Base-by-base conservation (phyloP, 2,329 filamentous ascomycete genomes). In the Sporothrix variecibatus region DNA sequence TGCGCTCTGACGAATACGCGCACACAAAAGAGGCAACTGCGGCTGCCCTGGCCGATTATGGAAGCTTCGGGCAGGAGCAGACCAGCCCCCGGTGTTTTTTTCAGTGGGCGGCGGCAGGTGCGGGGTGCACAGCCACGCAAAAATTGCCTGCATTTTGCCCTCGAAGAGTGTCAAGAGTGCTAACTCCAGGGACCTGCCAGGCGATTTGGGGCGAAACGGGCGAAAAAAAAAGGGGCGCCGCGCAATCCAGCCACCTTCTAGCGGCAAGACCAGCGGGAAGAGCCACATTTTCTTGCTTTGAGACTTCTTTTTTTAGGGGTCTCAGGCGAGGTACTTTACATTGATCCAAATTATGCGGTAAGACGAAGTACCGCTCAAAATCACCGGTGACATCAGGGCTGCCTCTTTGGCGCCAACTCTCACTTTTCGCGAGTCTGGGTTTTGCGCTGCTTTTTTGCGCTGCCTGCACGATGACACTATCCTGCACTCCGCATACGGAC, bases 51-150 rank as follows among this genome's bases (percentile, higher is more conserved):
- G 62, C 34, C 26, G 26, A 69, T 34, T 60, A 31, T 53, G 71
- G 71, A 64, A 72, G 43, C 17, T 49, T 51, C 70, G 58, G 56
- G 26, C 40, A 17, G 58, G 26, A 62, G 20, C 56, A 64, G 40
- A 60, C 68, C 69, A 71, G 69, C 56, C 72, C 43, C 72, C 56
- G 28, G 26, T 3, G 56, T n/a, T 49, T 49, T 53, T 53, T 51
- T 28, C 43, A 56, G 40, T 73, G 31, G 38, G 53, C 64, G 51
- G 34, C 72, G 51, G 56, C 31, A 68, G 68, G 68, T 71, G 72
- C 72, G 72, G 72, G 72, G 65, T 73, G 72, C 65, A 70, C 72
- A 73, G 72, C 72, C 72, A 73, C 72, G 49, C 72, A 71, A 15
- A 58, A 23, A 20, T 31, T 31, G 46, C 67, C 26, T 68, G 65